phyloP scores from a whole-genome alignment of 1,284 basidiomycete genomes.

The Cryptococcus sp. region DNA sequence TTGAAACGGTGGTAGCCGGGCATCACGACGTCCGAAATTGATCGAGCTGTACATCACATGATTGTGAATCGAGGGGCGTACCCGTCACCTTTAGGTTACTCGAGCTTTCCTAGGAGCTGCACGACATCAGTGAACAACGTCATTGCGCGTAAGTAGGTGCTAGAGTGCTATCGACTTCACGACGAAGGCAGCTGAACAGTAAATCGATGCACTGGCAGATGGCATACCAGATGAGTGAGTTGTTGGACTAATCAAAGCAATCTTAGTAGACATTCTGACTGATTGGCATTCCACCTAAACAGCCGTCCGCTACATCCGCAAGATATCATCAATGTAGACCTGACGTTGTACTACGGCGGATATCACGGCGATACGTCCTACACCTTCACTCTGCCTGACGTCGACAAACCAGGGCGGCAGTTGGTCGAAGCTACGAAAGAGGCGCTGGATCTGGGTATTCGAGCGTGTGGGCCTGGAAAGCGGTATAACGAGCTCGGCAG shows the following conservation, averaged over 20 bases:
- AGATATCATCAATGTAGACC: constrained; percentile 81
- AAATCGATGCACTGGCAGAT: constrained; percentile 19
- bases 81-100: constrained; percentile 81
- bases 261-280: not conserved
- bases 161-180: too few relatives aligned
- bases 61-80: constrained; percentile 73
- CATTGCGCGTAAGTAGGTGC: constrained; percentile 47
- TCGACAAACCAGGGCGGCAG: constrained; percentile 67
- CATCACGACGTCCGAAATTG: constrained; percentile 72
- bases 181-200: too few relatives aligned
- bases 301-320: constrained; percentile 76
- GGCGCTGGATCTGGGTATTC: constrained; percentile 72
- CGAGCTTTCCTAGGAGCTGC: constrained; percentile 78
- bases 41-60: constrained; percentile 68
- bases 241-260: not conserved
- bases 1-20: constrained; percentile 60
- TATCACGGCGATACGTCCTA: constrained; percentile 84
- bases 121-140: constrained; percentile 80
- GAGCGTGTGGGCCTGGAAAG: constrained; percentile 71
- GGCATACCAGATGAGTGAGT: constrained; percentile 43
- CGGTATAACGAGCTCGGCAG: constrained; percentile 73
- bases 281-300: not conserved
- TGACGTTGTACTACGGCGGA: constrained; percentile 74
- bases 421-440: constrained; percentile 65
- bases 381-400: constrained; percentile 75